Evolutionary conservation across 345 rosid species (phyloP).

Genomic region (Gossypium stocksii): DNA sequence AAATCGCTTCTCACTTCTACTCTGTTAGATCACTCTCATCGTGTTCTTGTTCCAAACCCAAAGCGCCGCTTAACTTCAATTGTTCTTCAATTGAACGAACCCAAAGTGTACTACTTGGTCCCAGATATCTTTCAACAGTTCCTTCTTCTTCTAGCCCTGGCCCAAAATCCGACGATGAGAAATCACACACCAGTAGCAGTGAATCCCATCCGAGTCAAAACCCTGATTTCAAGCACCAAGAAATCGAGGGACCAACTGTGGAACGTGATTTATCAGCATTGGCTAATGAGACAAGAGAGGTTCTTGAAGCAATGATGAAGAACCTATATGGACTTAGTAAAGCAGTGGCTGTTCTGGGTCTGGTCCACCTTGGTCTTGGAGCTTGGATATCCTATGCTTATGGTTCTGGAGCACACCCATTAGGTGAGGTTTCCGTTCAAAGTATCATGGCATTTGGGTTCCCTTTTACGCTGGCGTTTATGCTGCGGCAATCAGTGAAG

Average conservation of each 20-base stretch:
- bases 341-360: conserved; percentile 53
- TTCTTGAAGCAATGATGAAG: conserved; percentile 72
- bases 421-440: conserved; percentile 52
- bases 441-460: conserved; percentile 73
- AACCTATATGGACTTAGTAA: conserved; percentile 58
- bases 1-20: background rate
- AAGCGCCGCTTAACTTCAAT: background rate
- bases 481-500: conserved; percentile 76
- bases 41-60: background rate
- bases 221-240: conserved; percentile 79
- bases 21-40: background rate
- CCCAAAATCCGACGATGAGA: conserved; percentile 21
- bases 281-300: conserved; percentile 74
- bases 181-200: conserved; percentile 18
- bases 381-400: conserved; percentile 61
- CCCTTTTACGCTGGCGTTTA: conserved; percentile 70
- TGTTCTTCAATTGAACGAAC: background rate
- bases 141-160: conserved; percentile 26
- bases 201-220: conserved; percentile 41
- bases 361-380: conserved; percentile 65
- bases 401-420: conserved; percentile 37
- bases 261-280: conserved; percentile 75
- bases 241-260: conserved; percentile 90
- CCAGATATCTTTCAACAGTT: conserved; percentile 41
- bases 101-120: background rate